phyloP scores from a whole-genome alignment of 164 flowering plant genomes.

The Aristolochia fimbriata region DNA sequence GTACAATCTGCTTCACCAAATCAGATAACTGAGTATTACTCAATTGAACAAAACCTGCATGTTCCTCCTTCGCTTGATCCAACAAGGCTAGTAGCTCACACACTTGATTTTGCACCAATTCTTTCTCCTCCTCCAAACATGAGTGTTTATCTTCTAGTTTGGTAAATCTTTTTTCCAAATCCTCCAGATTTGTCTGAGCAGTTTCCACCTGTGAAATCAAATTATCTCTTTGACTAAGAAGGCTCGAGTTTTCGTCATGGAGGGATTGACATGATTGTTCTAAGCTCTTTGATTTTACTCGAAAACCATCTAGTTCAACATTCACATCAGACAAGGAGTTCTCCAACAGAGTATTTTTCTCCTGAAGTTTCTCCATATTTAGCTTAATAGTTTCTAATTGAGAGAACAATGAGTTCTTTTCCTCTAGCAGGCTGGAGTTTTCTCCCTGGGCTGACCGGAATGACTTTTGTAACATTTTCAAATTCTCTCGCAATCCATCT shows the following conservation, averaged over 20 bases:
- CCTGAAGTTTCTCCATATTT: conserved; percentile 54
- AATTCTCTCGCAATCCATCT: conserved; percentile 33
- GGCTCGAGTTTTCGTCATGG: conserved; percentile 42
- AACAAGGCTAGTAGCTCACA: conserved; percentile 42
- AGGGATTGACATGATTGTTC: conserved; percentile 63
- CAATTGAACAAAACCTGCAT: conserved; percentile 22
- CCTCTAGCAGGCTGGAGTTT: conserved; percentile 49
- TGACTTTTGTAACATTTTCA: conserved; percentile 45
- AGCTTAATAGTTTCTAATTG: conserved; percentile 47
- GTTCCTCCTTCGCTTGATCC: conserved; percentile 50
- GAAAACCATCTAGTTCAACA: conserved; percentile 55
- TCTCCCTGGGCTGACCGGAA: conserved; percentile 45
- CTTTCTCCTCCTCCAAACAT: conserved; percentile 56
- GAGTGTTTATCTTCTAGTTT: conserved; percentile 46
- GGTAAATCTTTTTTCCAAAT: conserved; percentile 39
- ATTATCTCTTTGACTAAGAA: conserved; percentile 38
- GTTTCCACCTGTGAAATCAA: conserved; percentile 41
- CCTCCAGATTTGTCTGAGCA: conserved; percentile 38
- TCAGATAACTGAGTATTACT: conserved; percentile 35
- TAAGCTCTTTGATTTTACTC: conserved; percentile 46
- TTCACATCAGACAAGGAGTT: conserved; percentile 49
- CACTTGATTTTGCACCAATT: conserved; percentile 28
- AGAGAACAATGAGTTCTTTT: conserved; percentile 53
- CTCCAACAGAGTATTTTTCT: conserved; percentile 52
- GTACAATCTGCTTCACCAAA: conserved; percentile 40